Evolutionary conservation across 1,139 yeast species (phyloP).

Genomic region (Yamadazyma dendronema): DNA sequence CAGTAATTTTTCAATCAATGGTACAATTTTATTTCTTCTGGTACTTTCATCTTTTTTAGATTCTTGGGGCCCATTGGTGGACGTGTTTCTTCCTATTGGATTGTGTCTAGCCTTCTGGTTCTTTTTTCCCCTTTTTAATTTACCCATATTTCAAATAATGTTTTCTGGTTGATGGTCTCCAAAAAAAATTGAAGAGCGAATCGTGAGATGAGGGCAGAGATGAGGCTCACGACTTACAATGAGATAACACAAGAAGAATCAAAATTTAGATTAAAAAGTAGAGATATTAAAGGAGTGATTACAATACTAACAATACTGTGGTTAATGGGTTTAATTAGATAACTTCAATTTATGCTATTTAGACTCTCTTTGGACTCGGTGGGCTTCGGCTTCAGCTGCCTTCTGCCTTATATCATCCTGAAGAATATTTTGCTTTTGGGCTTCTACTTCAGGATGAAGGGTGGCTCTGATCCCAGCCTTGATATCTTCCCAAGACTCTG

Average conservation of each 20-base stretch:
- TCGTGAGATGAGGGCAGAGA: background rate
- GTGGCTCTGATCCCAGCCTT: slow-evolving; percentile 24
- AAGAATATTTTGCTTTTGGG: slow-evolving; percentile 7
- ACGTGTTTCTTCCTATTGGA: slow-evolving; percentile 31
- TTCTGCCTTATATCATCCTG: slow-evolving; percentile 8
- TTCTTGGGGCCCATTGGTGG: slow-evolving; percentile 18
- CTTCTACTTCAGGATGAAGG: slow-evolving; percentile 21
- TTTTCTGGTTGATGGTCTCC: background rate
- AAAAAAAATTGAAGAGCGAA: background rate
- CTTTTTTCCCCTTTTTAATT: slow-evolving; percentile 69
- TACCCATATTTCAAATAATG: slow-evolving; percentile 60
- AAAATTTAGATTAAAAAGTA: too few species aligned
- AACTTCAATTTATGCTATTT: background rate
- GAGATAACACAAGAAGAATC: too few species aligned
- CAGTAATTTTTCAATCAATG: slow-evolving; percentile 63
- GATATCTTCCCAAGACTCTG: slow-evolving; percentile 40
- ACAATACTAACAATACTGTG: too few species aligned
- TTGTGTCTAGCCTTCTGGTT: slow-evolving; percentile 53
- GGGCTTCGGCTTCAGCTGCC: slow-evolving; percentile 2
- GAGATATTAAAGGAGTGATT: too few species aligned
- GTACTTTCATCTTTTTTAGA: slow-evolving; percentile 46
- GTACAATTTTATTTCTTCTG: slow-evolving; percentile 58
- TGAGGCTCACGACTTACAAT: too few species aligned
- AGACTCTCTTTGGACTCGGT: background rate
- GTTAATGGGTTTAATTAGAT: too few species aligned